Evolutionary conservation across 805 yeast genomes (phyloP), one percentile per base, ranked within the genome.

Genomic region (Saturnispora quitensis): DNA sequence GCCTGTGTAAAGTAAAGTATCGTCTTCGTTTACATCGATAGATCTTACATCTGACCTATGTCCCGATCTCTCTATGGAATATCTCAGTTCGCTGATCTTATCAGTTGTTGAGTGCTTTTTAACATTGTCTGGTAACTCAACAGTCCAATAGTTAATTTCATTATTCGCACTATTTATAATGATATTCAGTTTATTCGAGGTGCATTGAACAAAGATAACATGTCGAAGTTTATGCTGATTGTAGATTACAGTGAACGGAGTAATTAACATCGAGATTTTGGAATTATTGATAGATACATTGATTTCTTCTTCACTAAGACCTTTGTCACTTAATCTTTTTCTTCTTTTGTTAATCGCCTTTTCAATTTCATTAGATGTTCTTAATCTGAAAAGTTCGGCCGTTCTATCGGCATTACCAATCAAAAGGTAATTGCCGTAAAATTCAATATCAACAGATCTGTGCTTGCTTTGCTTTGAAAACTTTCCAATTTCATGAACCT

Each of bases 31-130:
- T 35, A 93, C 73, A 58, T 89, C 90, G 62, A 88, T 71, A 4
- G 95, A 76, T 60, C 99, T 77, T 27, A 91, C 76, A 66, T 93
- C 99, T 2, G 89, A 81, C 64, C 97, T 80, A 66, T 90, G 97
- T 20, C 99, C 99, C 50, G 78, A 76, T 42, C 81, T 67, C 47
- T 89, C 96, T 22, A 93, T 73, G 2, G 82, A 67, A 59, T 78
- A 78, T 43, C 73, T 68, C 56, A 76, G 81, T 3, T 65, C 68
- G 0, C 67, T 56, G 9, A 75, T 59, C 22, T 75, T 78, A 36
- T 70, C 70, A 40, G 49, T 52, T 9, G 62, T 57, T 24, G 75
- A 68, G 36, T 75, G 73, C 54, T 83, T 84, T 55, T 76, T 76
- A 36, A 69, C 68, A 36, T 74, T 73, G 50, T 84, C 87, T 6